These are phyloP conservation scores for Xylaria sp. DNA, from an alignment of 2,329 filamentous ascomycete species.

Conservation along the genomic window DNA sequence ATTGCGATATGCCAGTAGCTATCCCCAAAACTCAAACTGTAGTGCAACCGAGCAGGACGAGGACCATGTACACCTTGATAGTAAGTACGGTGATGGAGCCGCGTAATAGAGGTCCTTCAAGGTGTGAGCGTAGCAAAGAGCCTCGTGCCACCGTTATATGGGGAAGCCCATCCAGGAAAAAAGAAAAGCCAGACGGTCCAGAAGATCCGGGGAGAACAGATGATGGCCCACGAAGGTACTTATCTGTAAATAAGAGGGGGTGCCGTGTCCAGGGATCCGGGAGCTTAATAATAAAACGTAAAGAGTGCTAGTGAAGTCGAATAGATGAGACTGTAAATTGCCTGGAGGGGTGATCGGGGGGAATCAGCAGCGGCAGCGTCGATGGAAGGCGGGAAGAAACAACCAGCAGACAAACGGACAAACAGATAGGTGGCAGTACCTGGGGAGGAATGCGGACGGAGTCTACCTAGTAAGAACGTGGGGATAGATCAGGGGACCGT, in stretches of 20 bases:
- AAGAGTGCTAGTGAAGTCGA: conserved; percentile 14
- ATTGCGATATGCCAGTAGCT: not conserved
- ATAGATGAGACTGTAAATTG: conserved; percentile 6
- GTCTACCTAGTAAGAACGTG: conserved; percentile 27
- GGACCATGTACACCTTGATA: not conserved
- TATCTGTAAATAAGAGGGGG: conserved; percentile 33
- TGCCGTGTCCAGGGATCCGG: conserved; percentile 31
- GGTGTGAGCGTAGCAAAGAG: conserved; percentile 12
- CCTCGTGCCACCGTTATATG: conserved; percentile 16
- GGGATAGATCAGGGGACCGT: conserved; percentile 20
- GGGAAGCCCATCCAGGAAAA: conserved; percentile 28
- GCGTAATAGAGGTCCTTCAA: conserved; percentile 6
- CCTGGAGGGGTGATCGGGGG: conserved; percentile 16
- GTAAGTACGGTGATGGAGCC: conserved; percentile 8
- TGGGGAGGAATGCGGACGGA: conserved; percentile 15
- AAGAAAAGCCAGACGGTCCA: conserved; percentile 26
- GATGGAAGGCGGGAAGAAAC: conserved; percentile 19
- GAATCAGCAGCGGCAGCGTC: conserved; percentile 9
- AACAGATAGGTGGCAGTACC: conserved; percentile 13
- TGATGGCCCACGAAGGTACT: conserved; percentile 24
- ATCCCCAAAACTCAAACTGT: not conserved
- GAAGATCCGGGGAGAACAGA: conserved; percentile 33
- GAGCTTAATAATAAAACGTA: conserved; percentile 22
- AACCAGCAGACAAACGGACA: not conserved
- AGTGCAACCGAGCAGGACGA: conserved; percentile 11